Evolutionary conservation across 2,329 filamentous ascomycete species (phyloP).

Genomic region (Alternaria conjuncta): DNA sequence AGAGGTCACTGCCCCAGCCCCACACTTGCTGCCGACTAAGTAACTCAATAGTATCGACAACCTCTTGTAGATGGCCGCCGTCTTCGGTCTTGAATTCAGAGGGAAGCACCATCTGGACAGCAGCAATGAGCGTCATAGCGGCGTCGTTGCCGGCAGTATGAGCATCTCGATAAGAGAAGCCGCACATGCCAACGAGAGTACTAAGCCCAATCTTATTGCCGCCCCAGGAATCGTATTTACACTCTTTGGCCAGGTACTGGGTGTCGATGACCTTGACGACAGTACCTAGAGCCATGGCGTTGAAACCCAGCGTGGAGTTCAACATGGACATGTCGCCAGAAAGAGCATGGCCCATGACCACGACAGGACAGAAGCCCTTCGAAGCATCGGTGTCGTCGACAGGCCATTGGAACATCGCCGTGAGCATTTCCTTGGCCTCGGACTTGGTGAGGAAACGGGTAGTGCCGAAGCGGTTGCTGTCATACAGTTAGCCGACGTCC

Average conservation of each 20-base stretch:
- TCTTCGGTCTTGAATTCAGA: neutral
- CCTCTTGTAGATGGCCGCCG: neutral
- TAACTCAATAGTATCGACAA: conserved; percentile 10
- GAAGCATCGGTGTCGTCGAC: neutral
- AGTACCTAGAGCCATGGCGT: neutral
- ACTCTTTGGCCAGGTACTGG: conserved; percentile 12
- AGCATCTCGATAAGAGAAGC: conserved; percentile 10
- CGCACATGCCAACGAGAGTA: neutral
- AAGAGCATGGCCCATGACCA: conserved; percentile 17
- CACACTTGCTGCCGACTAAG: neutral
- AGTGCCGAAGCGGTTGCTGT: conserved; percentile 18
- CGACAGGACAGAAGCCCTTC: conserved; percentile 10
- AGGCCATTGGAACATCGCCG: conserved; percentile 2
- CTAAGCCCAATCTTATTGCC: conserved; percentile 4
- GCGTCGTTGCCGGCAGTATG: conserved; percentile 26
- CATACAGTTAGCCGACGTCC: neutral
- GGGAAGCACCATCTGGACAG: conserved; percentile 16
- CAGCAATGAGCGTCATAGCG: conserved; percentile 18
- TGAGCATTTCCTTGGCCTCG: conserved; percentile 7
- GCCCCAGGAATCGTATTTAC: neutral
- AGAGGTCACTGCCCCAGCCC: conserved; percentile 9
- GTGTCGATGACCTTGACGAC: conserved; percentile 20
- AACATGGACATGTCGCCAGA: conserved; percentile 10
- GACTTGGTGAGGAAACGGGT: conserved; percentile 12
- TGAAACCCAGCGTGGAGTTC: conserved; percentile 1